phyloP scores from a whole-genome alignment of 2,329 filamentous ascomycete species.

The Atkinsonella texensis region DNA sequence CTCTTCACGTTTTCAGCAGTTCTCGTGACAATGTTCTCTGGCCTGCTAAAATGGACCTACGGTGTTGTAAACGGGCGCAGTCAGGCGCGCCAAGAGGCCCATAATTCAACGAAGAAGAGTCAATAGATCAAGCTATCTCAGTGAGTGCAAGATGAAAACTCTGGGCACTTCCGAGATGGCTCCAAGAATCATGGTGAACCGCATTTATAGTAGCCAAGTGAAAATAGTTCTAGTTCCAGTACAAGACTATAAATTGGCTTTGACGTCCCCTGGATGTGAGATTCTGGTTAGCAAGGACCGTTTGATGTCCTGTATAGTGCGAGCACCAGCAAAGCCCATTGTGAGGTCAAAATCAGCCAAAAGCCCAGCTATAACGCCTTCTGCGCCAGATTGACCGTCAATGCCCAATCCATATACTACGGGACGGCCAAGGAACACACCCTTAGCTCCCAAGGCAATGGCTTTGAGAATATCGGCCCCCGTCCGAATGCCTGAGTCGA shows the following conservation, averaged over 20 bases:
- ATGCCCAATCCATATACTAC: constrained; percentile 24
- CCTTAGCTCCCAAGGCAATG: constrained; percentile 27
- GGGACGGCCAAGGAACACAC: constrained; percentile 32
- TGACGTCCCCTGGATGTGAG: constrained; percentile 21
- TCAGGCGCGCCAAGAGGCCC: constrained; percentile 16
- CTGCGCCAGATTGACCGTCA: constrained; percentile 35
- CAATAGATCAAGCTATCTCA: constrained; percentile 9
- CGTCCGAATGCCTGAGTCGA: constrained; percentile 28
- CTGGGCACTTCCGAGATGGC: no score
- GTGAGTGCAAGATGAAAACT: no score
- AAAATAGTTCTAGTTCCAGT: not conserved
- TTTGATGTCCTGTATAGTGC: constrained; percentile 26
- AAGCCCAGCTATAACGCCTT: constrained; percentile 35
- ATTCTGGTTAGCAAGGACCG: constrained; percentile 20
- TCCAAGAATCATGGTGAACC: not conserved
- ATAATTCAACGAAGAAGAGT: constrained; percentile 20
- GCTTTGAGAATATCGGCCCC: constrained; percentile 30
- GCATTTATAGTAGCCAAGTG: not conserved
- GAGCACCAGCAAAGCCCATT: constrained; percentile 42
- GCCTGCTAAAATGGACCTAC: constrained; percentile 58
- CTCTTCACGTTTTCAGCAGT: constrained; percentile 60
- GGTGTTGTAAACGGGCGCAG: constrained; percentile 50
- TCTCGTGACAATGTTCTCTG: constrained; percentile 60
- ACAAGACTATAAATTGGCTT: constrained; percentile 16
- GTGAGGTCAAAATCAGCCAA: constrained; percentile 35